Evolutionary conservation across 495 filamentous ascomycete species (phyloP).

Genomic region (Tuber calosporum): DNA sequence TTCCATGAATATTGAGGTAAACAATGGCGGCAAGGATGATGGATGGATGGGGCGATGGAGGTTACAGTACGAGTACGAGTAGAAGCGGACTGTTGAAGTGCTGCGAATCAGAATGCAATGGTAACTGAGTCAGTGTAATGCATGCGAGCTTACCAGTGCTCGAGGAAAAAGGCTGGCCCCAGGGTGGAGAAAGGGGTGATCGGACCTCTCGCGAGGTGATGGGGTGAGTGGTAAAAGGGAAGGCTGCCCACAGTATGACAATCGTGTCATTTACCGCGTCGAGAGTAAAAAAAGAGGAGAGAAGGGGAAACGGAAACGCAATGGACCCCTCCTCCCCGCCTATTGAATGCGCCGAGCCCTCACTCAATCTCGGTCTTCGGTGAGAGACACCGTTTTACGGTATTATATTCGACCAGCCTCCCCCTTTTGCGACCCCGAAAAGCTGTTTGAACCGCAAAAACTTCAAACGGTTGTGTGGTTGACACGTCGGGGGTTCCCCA

Average conservation of each 20-base stretch:
- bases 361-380: neutral
- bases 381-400: neutral
- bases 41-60: neutral
- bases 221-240: neutral
- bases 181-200: neutral
- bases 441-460: neutral
- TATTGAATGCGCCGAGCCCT: neutral
- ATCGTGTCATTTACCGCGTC: neutral
- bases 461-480: neutral
- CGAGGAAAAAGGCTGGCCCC: neutral
- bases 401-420: neutral
- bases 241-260: neutral
- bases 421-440: neutral
- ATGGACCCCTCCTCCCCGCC: neutral
- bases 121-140: neutral
- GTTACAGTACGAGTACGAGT: neutral
- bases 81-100: neutral
- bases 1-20: neutral
- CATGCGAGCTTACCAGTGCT: constrained; percentile 1
- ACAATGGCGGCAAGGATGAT: neutral
- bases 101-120: neutral
- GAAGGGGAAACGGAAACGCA: neutral
- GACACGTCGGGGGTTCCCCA: constrained; percentile 1
- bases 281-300: neutral
- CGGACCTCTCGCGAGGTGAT: neutral